Evolutionary conservation across 2,329 filamentous ascomycete genomes (phyloP).

Genomic region (Xylariaceae sp.): DNA sequence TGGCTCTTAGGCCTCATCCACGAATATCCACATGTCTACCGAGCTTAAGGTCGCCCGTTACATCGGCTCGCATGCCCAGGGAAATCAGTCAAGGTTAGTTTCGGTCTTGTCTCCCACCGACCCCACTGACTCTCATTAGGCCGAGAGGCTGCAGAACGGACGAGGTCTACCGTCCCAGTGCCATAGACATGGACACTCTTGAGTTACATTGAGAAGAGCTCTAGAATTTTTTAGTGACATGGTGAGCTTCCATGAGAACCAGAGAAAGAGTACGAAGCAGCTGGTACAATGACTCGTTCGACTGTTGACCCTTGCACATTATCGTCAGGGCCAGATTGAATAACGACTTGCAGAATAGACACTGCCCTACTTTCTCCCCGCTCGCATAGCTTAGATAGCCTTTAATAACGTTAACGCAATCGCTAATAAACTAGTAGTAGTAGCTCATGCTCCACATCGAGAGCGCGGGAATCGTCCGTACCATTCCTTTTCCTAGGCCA

Average conservation of each 20-base stretch:
- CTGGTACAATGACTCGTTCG: no score
- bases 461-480: slow-evolving; percentile 5
- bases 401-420: slow-evolving; percentile 17
- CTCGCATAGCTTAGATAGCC: slow-evolving; percentile 6
- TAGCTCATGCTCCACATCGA: no score
- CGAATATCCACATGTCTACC: slow-evolving; percentile 11
- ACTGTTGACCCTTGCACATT: slow-evolving; percentile 18
- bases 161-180: slow-evolving; percentile 18
- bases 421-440: no score
- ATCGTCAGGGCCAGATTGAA: not conserved
- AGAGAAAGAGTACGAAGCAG: not conserved
- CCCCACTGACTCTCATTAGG: slow-evolving; percentile 17
- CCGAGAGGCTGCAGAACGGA: slow-evolving; percentile 4
- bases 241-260: slow-evolving; percentile 12
- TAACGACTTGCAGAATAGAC: slow-evolving; percentile 15
- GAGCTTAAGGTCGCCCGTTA: slow-evolving; percentile 20
- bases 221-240: slow-evolving; percentile 20
- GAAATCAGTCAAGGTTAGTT: slow-evolving; percentile 14
- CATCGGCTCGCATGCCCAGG: slow-evolving; percentile 20
- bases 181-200: slow-evolving; percentile 23
- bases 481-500: slow-evolving; percentile 12
- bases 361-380: slow-evolving; percentile 4
- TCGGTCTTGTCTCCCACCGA: slow-evolving; percentile 14
- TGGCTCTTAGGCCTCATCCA: slow-evolving; percentile 13
- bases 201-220: slow-evolving; percentile 16